Evolutionary conservation across 1,139 yeast genomes (phyloP), one percentile per base, ranked within the genome.

Genomic region (Diutina mesorugosa): DNA sequence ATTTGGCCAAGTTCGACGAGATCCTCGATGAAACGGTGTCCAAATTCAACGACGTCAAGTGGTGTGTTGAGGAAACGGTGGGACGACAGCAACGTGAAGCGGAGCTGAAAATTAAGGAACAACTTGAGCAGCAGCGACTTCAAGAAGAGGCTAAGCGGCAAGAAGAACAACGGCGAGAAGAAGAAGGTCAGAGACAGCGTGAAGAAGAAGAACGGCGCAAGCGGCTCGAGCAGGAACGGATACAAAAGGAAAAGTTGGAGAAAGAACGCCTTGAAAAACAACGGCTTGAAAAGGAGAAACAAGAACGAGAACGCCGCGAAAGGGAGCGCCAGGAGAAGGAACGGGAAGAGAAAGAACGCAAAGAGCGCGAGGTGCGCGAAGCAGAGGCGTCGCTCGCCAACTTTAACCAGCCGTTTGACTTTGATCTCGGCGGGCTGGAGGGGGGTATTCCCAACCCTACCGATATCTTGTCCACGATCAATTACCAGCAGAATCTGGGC

Each of bases 51-150:
- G 80, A 76, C 58, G 74, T 78, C 7, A 66, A 68, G 54, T 76
- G 80, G 80, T 76, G 79, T 59, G 67, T 76, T 8, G 79, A 72
- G 58, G 75, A 73, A 59, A 76, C 76, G 60, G 65, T 76, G 45
- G 78, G 75, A 60, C 74, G 69, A 61, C 72, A 71, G 61, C 78
- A 74, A 60, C 69, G 69, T 55, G 78, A 75, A 59, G 78, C 75
- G 59, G 78, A 74, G 60, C 59, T 72, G 64, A 72, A 72, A 61
- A 58, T 71, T 45, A 70, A 72, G 59, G 78, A 74, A 60, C 79
- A 76, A 59, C 60, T 67, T 58, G 78, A 73, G 57, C 64, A 71
- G 55, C 70, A 68, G 56, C 60, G 60, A 45, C 62, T 61, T 53
- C 68, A 69, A 58, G 60, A 54, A 12, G 61, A 60, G 53, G 54